Evolutionary conservation across 2,329 filamentous ascomycete genomes (phyloP).

Genomic region (Calonectria ilicicola): DNA sequence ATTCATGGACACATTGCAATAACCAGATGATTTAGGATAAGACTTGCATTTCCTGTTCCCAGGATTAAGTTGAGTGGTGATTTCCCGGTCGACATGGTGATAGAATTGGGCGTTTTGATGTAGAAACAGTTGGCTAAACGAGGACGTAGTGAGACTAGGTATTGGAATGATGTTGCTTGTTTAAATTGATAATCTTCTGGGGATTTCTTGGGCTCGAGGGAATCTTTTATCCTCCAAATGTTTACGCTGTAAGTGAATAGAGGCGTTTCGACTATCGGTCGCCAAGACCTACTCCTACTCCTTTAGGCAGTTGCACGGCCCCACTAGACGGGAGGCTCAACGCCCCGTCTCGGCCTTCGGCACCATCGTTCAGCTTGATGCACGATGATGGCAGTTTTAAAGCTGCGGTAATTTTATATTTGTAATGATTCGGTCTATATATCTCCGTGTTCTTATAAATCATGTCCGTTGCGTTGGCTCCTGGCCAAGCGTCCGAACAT

Average conservation of each 20-base stretch:
- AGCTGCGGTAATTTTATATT: background rate
- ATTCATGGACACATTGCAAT: fast-evolving
- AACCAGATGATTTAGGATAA: background rate
- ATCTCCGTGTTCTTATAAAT: background rate
- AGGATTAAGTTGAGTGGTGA: slow-evolving; percentile 32
- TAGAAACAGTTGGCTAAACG: background rate
- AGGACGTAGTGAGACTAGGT: background rate
- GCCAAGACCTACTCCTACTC: slow-evolving; percentile 29
- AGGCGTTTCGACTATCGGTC: background rate
- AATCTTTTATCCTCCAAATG: background rate
- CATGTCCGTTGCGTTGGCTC: background rate
- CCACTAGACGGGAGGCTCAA: background rate
- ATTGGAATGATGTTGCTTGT: background rate
- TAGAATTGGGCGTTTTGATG: background rate
- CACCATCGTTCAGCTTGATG: background rate
- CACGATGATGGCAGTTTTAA: background rate
- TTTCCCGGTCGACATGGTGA: slow-evolving; percentile 16
- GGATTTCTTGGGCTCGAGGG: background rate
- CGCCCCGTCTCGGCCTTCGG: background rate
- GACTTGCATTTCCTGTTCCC: slow-evolving; percentile 32
- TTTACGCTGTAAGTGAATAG: background rate
- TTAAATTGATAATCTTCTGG: too few species aligned
- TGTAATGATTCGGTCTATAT: background rate
- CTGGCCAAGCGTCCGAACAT: too few species aligned
- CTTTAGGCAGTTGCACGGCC: slow-evolving; percentile 5